A percentile compares a stretch with the other conserved stretches of the same genome.
Evolutionary conservation across 805 yeast genomes (phyloP).

Genomic region (Lipomyces spencermartinsiae): DNA sequence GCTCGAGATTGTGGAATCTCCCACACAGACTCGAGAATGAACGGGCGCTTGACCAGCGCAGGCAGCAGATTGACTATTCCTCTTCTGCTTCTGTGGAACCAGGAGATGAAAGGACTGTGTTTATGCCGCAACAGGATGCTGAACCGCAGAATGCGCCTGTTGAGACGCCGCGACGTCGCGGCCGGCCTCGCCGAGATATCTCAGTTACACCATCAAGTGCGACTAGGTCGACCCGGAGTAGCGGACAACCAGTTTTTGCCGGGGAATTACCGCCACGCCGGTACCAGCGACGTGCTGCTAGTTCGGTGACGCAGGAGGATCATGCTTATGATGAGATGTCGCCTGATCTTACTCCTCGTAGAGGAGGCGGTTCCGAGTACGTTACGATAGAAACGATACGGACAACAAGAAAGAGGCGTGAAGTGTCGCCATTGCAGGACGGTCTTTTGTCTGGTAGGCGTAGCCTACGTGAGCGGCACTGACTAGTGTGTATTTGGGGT

Average conservation of each 20-base stretch:
- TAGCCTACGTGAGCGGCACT: not conserved
- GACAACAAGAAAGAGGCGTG: not conserved
- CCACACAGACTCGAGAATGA: constrained; percentile 25
- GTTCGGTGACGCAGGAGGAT: not conserved
- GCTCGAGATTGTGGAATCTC: constrained; percentile 23
- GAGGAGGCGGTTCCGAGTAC: not conserved
- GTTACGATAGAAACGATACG: not conserved
- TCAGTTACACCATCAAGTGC: not conserved
- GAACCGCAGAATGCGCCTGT: not conserved
- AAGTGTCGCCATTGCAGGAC: not conserved
- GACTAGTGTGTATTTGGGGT: not conserved
- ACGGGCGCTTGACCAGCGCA: constrained; percentile 5
- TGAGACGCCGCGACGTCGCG: not conserved
- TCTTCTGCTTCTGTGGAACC: not conserved
- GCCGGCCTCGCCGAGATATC: not conserved
- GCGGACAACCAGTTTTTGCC: not conserved
- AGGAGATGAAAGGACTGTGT: not conserved
- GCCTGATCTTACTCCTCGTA: not conserved
- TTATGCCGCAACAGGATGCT: not conserved
- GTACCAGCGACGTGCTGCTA: not conserved
- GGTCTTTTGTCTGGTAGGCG: not conserved
- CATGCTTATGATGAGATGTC: not conserved
- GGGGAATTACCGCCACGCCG: not conserved
- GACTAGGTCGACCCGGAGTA: not conserved
- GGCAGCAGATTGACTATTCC: not conserved